A percentile compares a stretch with the other conserved stretches of the same genome.
These are phyloP conservation scores for Corymbia maculata DNA, from an alignment of 345 rosid species.

Conservation along the genomic window DNA sequence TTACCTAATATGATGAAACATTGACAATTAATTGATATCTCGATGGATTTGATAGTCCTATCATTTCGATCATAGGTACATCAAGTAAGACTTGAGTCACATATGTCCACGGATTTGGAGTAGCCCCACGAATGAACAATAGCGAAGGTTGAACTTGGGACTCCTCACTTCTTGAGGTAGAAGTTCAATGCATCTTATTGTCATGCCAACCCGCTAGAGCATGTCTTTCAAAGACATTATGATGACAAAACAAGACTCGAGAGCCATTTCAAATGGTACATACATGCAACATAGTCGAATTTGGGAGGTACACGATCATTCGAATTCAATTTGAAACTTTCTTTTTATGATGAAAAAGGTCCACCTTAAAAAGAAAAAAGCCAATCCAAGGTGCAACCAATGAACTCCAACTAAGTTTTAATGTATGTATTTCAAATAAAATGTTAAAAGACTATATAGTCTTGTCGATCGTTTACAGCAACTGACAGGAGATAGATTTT, in stretches of 20 bases:
- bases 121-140: not conserved
- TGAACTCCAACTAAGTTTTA: not conserved
- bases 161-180: not conserved
- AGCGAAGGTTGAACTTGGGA: not conserved
- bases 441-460: not conserved
- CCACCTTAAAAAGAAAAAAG: not conserved
- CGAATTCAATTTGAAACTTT: not conserved
- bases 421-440: not conserved
- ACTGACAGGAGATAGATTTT: not conserved
- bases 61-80: not conserved
- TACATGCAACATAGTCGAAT: not conserved
- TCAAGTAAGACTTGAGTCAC: not conserved
- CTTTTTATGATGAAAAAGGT: not conserved
- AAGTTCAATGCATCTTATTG: not conserved
- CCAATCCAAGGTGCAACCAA: not conserved
- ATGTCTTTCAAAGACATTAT: not conserved
- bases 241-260: not conserved
- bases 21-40: not conserved
- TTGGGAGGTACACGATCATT: not conserved
- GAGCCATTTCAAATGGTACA: not conserved
- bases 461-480: not conserved
- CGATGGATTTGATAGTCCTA: not conserved
- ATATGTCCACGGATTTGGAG: not conserved
- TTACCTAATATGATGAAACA: not conserved
- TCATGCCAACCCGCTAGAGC: not conserved